Base-by-base conservation (phyloP, 768 basidiomycete genomes). In the Fomitopsis pulvina region DNA sequence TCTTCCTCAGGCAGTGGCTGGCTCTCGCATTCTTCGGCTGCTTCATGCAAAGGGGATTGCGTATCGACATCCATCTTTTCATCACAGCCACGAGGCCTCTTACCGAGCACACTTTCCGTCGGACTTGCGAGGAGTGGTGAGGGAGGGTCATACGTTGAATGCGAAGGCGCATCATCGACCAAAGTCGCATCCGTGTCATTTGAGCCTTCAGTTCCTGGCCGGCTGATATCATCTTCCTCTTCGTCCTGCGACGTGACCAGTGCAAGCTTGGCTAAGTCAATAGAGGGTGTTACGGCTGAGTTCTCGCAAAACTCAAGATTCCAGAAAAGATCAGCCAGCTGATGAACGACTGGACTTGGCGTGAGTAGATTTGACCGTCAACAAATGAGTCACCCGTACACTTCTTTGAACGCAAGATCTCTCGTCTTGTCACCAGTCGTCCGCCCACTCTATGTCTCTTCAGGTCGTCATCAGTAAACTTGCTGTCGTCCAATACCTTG, bases 171-270 rank as follows among this genome's bases (percentile, higher is more conserved):
- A 62, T 90, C 89, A 50, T 92, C 90, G 44, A 92, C 90, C 27
- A 92, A 76, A 11, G 90, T 92, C 14, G 89, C 89, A 64, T 92
- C 89, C 1, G 88, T 90, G 60, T 91, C 89, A 54, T 90, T 87
- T 20, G 89, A 90, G 20, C 85, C 82, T 59, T 87, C 87, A 1
- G 87, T 88, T 48, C 80, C 81, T 48, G 81, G 75, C 55, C 78
- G 78, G 52, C 84, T 84, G 25, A 83, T 83, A 9, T 73, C 75
- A 54, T 87, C 86, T 52, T 87, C 88, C 65, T 90, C 87, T 63
- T 94, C 92, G 53, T 93, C 92, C 60, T 89, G 81, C 2, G 88
- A 87, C 4, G 92, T 92, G 28, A 94, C 85, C 18, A 96, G 77
- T 0, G 92, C 93, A 20, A 95, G 78, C 62, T 96, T 92, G 6